Percentiles rank a stretch among this genome's conserved stretches.
phyloP scores from a whole-genome alignment of 371 early-diverging fungal species.

The Syncephalastrum monosporum region DNA sequence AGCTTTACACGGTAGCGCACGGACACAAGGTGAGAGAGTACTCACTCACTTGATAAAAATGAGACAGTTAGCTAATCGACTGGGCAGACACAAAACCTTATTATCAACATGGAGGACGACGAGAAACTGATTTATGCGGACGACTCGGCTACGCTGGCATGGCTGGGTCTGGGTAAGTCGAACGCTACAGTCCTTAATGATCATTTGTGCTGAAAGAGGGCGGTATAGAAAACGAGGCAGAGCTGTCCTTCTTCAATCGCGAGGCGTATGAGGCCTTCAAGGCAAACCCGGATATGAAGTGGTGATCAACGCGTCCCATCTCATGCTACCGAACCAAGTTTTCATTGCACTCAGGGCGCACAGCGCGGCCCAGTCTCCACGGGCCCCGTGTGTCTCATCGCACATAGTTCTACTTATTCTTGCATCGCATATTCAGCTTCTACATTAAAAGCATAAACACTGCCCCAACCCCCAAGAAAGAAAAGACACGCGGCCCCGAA shows the following conservation, averaged over 20 bases:
- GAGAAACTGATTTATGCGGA: constrained; percentile 63
- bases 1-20: constrained; percentile 84
- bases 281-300: constrained; percentile 79
- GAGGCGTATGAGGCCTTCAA: constrained; percentile 74
- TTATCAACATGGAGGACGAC: constrained; percentile 85
- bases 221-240: constrained; percentile 77
- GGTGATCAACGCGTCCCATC: constrained; percentile 39
- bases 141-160: constrained; percentile 59
- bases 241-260: constrained; percentile 79
- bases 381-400: too few species aligned
- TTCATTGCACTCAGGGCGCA: too few species aligned
- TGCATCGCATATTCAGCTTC: too few species aligned
- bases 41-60: not conserved
- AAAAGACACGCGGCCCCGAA: too few species aligned
- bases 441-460: too few species aligned
- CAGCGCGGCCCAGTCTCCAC: too few species aligned
- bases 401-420: too few species aligned
- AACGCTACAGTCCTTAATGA: too few species aligned
- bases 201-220: not conserved
- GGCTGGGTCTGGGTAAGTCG: constrained; percentile 63
- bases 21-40: constrained; percentile 80
- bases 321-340: too few species aligned
- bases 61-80: not conserved
- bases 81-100: constrained; percentile 68
- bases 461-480: too few species aligned